These are phyloP conservation scores for Sporothrix euskadiensis DNA, from an alignment of 2,329 filamentous ascomycete species.

Conservation along the genomic window DNA sequence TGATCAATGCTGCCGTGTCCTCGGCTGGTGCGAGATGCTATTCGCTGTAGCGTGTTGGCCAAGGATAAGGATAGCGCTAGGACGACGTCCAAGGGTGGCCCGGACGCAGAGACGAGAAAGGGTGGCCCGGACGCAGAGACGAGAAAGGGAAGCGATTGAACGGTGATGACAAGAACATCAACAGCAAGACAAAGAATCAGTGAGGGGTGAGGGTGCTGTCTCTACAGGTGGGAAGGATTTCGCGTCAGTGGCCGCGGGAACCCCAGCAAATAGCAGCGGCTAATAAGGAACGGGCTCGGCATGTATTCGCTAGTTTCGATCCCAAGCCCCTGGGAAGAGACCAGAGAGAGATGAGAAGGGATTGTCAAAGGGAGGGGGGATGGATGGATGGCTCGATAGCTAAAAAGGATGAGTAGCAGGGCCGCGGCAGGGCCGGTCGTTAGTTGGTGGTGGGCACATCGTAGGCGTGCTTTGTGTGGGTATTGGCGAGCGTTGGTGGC, in stretches of 20 bases:
- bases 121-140: constrained; percentile 17
- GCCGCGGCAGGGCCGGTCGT: background rate
- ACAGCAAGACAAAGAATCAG: background rate
- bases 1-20: constrained; percentile 29
- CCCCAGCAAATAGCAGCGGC: constrained; percentile 36
- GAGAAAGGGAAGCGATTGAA: constrained; percentile 10
- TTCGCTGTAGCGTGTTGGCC: constrained; percentile 21
- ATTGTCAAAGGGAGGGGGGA: constrained; percentile 7
- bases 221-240: constrained; percentile 15
- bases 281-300: constrained; percentile 39
- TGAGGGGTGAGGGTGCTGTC: background rate
- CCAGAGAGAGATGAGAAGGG: constrained; percentile 16
- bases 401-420: background rate
- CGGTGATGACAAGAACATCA: too few species aligned
- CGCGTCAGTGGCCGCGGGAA: constrained; percentile 28
- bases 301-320: constrained; percentile 40
- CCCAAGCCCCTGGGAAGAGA: constrained; percentile 39
- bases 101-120: constrained; percentile 21
- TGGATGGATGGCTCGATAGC: background rate
- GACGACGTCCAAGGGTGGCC: background rate
- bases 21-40: constrained; percentile 16
- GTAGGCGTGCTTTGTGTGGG: background rate
- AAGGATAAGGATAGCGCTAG: constrained; percentile 15
- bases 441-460: background rate
- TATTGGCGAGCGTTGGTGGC: background rate